phyloP scores from a whole-genome alignment of 2,329 filamentous ascomycete genomes.

The Bipolaris zeicola region DNA sequence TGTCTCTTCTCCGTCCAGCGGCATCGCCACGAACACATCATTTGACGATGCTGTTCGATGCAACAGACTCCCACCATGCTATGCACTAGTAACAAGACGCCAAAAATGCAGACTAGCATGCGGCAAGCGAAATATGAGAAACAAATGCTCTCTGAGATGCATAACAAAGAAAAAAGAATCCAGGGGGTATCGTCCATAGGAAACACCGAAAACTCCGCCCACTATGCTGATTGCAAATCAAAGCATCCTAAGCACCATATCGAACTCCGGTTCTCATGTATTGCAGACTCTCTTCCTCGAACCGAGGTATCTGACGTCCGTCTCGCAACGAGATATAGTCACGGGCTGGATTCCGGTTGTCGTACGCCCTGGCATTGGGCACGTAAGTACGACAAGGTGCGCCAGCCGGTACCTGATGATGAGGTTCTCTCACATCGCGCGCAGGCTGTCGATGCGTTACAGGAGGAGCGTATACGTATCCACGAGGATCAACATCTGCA shows the following conservation, averaged over 20 bases:
- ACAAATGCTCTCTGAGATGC: constrained; percentile 11
- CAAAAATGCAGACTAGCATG: neutral
- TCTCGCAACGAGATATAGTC: constrained; percentile 19
- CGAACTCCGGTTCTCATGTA: constrained; percentile 20
- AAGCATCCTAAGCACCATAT: constrained; percentile 23
- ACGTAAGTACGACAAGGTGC: constrained; percentile 19
- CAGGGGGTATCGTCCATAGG: constrained; percentile 35
- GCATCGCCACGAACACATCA: neutral
- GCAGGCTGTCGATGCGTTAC: constrained; percentile 17
- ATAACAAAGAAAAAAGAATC: constrained; percentile 16
- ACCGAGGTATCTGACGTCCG: constrained; percentile 11
- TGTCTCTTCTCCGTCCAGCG: neutral
- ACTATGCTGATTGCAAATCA: constrained; percentile 11
- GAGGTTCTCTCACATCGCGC: constrained; percentile 24
- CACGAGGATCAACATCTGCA: constrained; percentile 12
- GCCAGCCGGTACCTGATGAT: constrained; percentile 21
- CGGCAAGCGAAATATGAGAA: neutral
- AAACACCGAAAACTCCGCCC: constrained; percentile 24
- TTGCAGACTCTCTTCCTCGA: constrained; percentile 13
- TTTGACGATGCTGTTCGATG: neutral
- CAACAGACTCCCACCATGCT: constrained; percentile 1
- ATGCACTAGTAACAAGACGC: constrained; percentile 1
- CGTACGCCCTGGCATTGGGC: constrained; percentile 19
- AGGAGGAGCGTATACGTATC: constrained; percentile 20
- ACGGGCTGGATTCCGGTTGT: constrained; percentile 19